Evolutionary conservation across 139 green algal genomes (phyloP), one percentile per base, ranked within the genome.

Genomic region (Chlamydomonas asymmetrica): DNA sequence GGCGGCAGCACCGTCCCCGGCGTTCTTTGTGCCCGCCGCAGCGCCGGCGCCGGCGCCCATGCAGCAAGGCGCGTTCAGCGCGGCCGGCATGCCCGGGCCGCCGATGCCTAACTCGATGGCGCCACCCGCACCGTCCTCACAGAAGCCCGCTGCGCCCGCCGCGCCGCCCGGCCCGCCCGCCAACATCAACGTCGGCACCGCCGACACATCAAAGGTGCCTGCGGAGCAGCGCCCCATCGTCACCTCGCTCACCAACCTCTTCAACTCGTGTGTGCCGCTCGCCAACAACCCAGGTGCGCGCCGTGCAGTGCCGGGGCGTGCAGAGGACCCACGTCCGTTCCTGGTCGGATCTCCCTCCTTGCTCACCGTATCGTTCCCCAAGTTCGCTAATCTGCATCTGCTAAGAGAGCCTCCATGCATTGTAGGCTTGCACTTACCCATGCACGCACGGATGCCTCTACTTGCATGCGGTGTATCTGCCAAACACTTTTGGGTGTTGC

Each of bases 181-280:
- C 48, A 92, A 94, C 76, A 87, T 93, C 54, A 86, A 63, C 34
- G 80, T 97, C 20, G 40, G 70, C 3, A 96, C 74, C 39, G 90
- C 84, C 9, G 91, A 95, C 68, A 91, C 82, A 22, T 88, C 79
- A 37, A 80, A 81, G 49, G 87, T 95, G 32, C 69, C 88, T 0
- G 65, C 80, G 2, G 84, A 95, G 20, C 78, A 94, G 69, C 76
- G 84, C 62, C 72, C 85, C 0, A 82, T 97, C 0, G 80, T 97
- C 2, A 45, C 69, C 80, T 86, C 81, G 18, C 84, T 99, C 2
- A 88, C 67, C 13, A 76, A 74, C 41, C 86, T 98, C 27, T 97
- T 92, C 80, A 80, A 89, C 48, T 71, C 79, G 27, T 93, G 82
- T 61, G 37, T 84, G 72, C 85, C 78, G 31, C 63, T 85, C 0